These are phyloP conservation scores for Asclepias syriaca DNA, from an alignment of 257 asterid species.

Conservation along the genomic window DNA sequence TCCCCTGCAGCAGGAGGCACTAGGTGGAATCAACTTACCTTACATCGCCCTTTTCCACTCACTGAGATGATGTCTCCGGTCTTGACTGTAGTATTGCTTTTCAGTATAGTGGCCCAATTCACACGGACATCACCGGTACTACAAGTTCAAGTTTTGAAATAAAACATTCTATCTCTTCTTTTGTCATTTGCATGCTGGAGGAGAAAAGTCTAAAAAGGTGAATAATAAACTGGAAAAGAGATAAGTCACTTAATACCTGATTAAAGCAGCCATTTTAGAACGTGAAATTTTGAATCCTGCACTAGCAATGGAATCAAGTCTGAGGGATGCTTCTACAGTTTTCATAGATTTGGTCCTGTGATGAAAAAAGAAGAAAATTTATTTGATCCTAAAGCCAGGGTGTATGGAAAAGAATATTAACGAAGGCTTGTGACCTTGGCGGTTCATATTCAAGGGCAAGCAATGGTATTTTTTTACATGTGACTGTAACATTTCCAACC, in stretches of 20 bases:
- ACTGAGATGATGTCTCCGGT: constrained; percentile 38
- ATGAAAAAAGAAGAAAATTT: constrained; percentile 16
- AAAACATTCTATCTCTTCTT: background rate
- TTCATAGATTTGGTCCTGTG: constrained; percentile 62
- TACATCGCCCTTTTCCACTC: constrained; percentile 72
- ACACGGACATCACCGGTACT: constrained; percentile 89
- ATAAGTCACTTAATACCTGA: constrained; percentile 40
- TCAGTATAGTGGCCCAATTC: constrained; percentile 66
- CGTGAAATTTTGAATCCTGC: constrained; percentile 95
- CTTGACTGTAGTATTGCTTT: constrained; percentile 35
- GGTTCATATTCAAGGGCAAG: constrained; percentile 92
- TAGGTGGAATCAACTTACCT: constrained; percentile 36
- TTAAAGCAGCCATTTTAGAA: constrained; percentile 79
- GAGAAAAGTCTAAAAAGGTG: background rate
- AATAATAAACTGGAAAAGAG: background rate
- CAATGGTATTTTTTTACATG: constrained; percentile 78
- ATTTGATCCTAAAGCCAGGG: constrained; percentile 11
- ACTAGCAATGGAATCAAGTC: constrained; percentile 89
- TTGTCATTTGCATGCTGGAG: background rate
- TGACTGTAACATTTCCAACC: constrained; percentile 89
- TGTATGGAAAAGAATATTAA: constrained; percentile 9
- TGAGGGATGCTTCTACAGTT: constrained; percentile 76
- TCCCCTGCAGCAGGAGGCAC: background rate
- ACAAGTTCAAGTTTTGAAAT: constrained; percentile 12
- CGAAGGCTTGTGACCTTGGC: constrained; percentile 50